Evolutionary conservation across 129 eudicot species (phyloP).

Genomic region (Pseudognaphalium luteoalbum): DNA sequence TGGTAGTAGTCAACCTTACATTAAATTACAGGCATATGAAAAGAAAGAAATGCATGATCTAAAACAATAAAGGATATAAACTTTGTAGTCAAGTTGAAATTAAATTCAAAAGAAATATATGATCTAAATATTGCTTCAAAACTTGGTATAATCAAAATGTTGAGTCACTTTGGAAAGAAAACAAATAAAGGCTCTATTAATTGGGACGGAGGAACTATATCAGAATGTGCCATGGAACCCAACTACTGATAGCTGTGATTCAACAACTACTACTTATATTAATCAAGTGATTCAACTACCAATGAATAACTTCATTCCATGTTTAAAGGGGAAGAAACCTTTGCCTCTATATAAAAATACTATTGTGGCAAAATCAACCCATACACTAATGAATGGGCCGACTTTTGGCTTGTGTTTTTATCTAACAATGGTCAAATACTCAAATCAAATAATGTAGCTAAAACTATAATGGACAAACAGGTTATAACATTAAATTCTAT

Average conservation of each 20-base stretch:
- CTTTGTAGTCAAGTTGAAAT: background rate
- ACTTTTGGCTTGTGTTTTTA: background rate
- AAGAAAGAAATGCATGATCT: background rate
- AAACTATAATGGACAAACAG: background rate
- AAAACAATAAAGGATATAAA: background rate
- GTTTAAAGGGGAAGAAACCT: background rate
- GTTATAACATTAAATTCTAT: background rate
- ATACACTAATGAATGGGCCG: background rate
- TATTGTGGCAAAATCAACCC: background rate
- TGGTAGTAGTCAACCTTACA: background rate
- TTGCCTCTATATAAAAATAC: background rate
- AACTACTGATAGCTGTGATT: constrained; percentile 5
- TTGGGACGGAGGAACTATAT: constrained; percentile 12
- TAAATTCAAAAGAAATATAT: background rate
- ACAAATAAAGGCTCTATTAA: background rate
- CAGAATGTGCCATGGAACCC: constrained; percentile 2
- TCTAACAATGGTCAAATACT: background rate
- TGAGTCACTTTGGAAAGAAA: background rate
- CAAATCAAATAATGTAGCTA: background rate
- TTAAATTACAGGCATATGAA: background rate
- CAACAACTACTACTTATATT: constrained; percentile 14
- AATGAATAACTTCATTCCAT: constrained; percentile 7
- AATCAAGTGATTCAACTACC: constrained; percentile 23
- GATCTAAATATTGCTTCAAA: background rate
- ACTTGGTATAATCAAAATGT: background rate